Evolutionary conservation across 192 early-diverging fungal genomes (phyloP).

Genomic region (Umbelopsis isabellina): DNA sequence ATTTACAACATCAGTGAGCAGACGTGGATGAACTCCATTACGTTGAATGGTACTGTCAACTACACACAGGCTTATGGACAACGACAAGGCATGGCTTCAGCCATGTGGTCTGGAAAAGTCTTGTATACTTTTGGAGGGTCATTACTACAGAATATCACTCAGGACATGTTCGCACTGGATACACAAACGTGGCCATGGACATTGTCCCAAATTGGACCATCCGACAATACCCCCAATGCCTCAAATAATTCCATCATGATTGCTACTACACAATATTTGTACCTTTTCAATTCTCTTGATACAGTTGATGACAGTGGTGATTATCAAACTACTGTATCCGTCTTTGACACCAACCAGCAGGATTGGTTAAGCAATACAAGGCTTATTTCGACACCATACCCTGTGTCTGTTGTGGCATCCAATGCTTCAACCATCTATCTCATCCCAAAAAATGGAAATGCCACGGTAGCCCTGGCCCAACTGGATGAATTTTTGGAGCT

Average conservation of each 20-base stretch:
- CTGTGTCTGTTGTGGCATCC: not conserved
- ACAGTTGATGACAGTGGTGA: not conserved
- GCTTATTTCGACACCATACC: not conserved
- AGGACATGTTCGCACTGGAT: slow-evolving; percentile 5
- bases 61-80: not conserved
- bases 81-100: slow-evolving; percentile 10
- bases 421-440: not conserved
- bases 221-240: not conserved
- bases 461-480: not conserved
- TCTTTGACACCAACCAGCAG: not conserved
- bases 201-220: not conserved
- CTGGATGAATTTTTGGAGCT: not conserved
- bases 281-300: not conserved
- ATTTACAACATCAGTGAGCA: slow-evolving; percentile 2
- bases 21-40: not conserved
- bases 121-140: not conserved
- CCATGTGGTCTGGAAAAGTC: slow-evolving; percentile 11
- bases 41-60: not conserved
- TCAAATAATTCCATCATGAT: slow-evolving; percentile 8
- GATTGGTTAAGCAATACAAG: not conserved
- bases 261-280: slow-evolving; percentile 1
- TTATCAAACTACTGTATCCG: slow-evolving; percentile 1
- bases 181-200: slow-evolving; percentile 14
- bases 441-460: not conserved
- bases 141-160: not conserved